Percentiles rank a stretch among this genome's conserved stretches.
Evolutionary conservation across 345 rosid species (phyloP).

Genomic region (Citrus maxima): DNA sequence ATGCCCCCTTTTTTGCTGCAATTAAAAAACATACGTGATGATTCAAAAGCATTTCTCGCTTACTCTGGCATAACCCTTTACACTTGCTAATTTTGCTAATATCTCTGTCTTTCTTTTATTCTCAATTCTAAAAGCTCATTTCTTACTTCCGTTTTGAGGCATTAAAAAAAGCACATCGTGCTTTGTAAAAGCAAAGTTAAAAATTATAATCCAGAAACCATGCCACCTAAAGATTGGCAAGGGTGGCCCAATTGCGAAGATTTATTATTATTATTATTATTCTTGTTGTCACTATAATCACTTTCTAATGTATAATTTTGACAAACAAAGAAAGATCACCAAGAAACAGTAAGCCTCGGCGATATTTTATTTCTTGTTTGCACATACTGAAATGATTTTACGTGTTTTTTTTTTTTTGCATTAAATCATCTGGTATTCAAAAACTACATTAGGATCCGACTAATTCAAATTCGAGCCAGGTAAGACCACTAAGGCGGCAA

Average conservation of each 20-base stretch:
- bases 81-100: conserved; percentile 30
- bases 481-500: accelerated
- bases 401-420: too few species aligned
- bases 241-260: neutral
- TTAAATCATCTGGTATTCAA: too few species aligned
- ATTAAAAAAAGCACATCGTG: conserved; percentile 18
- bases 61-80: neutral
- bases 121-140: conserved; percentile 9
- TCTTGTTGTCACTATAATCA: neutral
- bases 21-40: conserved; percentile 11
- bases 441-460: accelerated
- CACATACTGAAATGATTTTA: too few species aligned
- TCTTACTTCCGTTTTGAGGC: conserved; percentile 28
- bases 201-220: neutral
- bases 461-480: too few species aligned
- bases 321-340: too few species aligned
- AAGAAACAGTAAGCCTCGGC: too few species aligned
- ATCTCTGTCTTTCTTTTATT: neutral
- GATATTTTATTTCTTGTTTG: too few species aligned
- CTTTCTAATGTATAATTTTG: too few species aligned
- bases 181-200: conserved; percentile 19
- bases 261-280: neutral
- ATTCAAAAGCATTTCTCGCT: conserved; percentile 16
- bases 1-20: neutral
- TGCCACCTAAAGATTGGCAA: conserved; percentile 16